Percentiles rank a stretch among this genome's conserved stretches.
phyloP scores from a whole-genome alignment of 495 filamentous ascomycete genomes.

The Letharia lupina region DNA sequence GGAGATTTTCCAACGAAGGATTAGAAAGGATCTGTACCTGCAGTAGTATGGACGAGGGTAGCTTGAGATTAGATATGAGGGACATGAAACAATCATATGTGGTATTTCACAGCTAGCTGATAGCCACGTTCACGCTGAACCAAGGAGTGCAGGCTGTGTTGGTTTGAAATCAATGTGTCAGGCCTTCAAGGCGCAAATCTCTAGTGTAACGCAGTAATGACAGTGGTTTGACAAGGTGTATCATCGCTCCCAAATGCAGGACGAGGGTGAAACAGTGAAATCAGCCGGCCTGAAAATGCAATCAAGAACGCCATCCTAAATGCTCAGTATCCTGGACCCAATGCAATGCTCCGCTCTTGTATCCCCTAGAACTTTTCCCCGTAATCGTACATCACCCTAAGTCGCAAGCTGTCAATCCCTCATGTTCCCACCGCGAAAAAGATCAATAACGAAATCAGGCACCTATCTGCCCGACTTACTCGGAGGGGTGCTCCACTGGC shows the following conservation, averaged over 20 bases:
- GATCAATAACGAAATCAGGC: neutral
- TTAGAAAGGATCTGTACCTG: neutral
- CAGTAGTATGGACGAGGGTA: neutral
- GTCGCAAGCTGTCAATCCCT: neutral
- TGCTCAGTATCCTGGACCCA: neutral
- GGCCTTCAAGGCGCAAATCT: neutral
- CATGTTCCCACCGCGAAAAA: neutral
- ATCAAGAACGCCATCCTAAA: conserved; percentile 2
- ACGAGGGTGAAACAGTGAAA: neutral
- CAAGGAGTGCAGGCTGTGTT: neutral
- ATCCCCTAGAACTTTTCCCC: neutral
- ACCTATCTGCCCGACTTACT: conserved; percentile 21
- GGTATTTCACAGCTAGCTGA: neutral
- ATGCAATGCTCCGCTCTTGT: conserved; percentile 2
- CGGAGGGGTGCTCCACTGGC: conserved; percentile 58
- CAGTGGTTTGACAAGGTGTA: neutral
- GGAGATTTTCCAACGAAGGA: neutral
- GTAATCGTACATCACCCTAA: conserved; percentile 11
- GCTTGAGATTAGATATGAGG: neutral
- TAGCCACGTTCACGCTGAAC: neutral
- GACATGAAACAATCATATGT: neutral
- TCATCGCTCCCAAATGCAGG: neutral
- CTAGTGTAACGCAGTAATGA: neutral
- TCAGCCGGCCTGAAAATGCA: conserved; percentile 7
- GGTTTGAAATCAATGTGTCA: neutral